phyloP scores from a whole-genome alignment of 176 grass and related monocot species.

The Leersia perrieri region DNA sequence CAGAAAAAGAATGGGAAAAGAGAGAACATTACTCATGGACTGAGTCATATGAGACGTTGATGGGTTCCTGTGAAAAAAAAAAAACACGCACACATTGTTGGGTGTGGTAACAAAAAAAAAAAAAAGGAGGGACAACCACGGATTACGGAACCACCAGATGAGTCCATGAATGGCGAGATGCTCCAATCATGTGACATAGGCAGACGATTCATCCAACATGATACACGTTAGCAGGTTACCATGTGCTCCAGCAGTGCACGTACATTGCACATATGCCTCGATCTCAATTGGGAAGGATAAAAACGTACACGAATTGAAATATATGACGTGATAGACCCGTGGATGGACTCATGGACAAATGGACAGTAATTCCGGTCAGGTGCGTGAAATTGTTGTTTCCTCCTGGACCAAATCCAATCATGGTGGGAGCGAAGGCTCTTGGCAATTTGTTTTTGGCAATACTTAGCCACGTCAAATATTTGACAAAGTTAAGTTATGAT shows the following conservation, averaged over 20 bases:
- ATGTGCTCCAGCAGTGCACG: background rate
- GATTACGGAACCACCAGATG: too few species aligned
- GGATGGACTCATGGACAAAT: too few species aligned
- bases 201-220: background rate
- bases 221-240: background rate
- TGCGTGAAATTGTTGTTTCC: background rate
- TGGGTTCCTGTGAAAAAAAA: background rate
- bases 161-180: background rate
- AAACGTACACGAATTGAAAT: background rate
- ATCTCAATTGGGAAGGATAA: background rate
- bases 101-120: background rate
- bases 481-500: too few species aligned
- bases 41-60: background rate
- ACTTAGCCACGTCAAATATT: too few species aligned
- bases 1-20: background rate
- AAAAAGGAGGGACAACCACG: background rate
- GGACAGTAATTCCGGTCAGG: background rate
- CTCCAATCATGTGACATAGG: background rate
- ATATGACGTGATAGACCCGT: background rate
- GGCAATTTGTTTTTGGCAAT: too few species aligned
- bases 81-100: background rate
- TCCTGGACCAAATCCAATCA: too few species aligned
- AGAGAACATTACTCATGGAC: too few species aligned
- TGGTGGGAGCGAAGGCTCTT: too few species aligned
- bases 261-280: background rate